A percentile compares a stretch with the other conserved stretches of the same genome.
phyloP scores from a whole-genome alignment of 768 basidiomycete genomes.

The Guyanaporus albipodus region DNA sequence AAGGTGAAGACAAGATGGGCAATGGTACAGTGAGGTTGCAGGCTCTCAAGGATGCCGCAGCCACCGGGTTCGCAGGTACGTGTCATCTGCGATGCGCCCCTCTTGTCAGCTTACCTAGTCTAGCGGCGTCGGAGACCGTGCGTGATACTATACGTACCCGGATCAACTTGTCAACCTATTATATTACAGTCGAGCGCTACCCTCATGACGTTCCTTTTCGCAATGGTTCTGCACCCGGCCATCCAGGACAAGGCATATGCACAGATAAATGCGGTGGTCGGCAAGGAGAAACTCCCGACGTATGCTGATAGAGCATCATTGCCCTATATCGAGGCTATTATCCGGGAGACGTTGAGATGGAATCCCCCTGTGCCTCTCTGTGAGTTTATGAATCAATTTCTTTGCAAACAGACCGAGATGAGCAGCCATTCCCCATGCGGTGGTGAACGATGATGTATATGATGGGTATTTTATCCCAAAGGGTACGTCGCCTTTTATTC shows the following conservation, averaged over 20 bases:
- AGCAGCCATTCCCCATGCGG: slow-evolving; percentile 14
- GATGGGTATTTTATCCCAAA: slow-evolving; percentile 14
- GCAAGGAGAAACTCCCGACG: slow-evolving; percentile 19
- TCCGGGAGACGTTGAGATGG: slow-evolving; percentile 32
- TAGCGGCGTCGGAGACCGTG: slow-evolving; percentile 17
- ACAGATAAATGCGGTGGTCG: slow-evolving; percentile 17
- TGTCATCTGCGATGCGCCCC: not conserved
- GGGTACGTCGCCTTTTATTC: not conserved
- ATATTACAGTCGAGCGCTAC: slow-evolving; percentile 8
- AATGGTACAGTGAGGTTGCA: not conserved
- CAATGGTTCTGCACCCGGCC: slow-evolving; percentile 17
- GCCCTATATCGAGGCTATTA: slow-evolving; percentile 36
- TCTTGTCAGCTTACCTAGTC: not conserved
- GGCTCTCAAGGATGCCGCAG: slow-evolving; percentile 14
- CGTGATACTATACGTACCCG: not conserved
- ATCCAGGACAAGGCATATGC: slow-evolving; percentile 16
- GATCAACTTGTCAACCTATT: not conserved
- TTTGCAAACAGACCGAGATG: not conserved
- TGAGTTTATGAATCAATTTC: slow-evolving; percentile 6
- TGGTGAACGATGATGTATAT: slow-evolving; percentile 15
- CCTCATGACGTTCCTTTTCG: slow-evolving; percentile 10
- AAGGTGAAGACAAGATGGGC: not conserved
- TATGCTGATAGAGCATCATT: slow-evolving; percentile 18
- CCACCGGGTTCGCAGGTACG: slow-evolving; percentile 15
- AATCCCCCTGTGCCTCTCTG: slow-evolving; percentile 9